Percentiles rank a stretch among this genome's conserved stretches.
phyloP scores from a whole-genome alignment of 2,329 filamentous ascomycete species.

The Arthrobotrys conoides region DNA sequence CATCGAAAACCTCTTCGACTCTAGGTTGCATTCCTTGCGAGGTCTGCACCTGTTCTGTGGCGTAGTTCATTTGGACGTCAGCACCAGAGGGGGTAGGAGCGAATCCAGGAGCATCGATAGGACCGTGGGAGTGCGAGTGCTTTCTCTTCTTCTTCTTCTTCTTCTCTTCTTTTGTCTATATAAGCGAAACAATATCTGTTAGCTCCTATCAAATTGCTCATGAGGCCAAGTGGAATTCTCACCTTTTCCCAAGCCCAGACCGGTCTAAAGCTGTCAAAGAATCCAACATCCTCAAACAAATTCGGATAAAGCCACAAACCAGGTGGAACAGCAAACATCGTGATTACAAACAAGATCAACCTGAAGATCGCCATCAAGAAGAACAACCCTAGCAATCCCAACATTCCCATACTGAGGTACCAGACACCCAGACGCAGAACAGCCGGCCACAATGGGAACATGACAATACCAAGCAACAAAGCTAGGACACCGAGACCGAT shows the following conservation, averaged over 20 bases:
- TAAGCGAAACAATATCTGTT: not conserved
- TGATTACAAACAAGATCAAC: conserved; percentile 92
- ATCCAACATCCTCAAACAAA: conserved; percentile 97
- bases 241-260: conserved; percentile 99
- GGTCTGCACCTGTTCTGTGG: conserved; percentile 47
- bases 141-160: conserved; percentile 61
- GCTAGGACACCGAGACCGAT: conserved; percentile 87
- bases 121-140: conserved; percentile 37
- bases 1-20: conserved; percentile 60
- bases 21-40: conserved; percentile 56
- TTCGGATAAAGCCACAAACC: conserved; percentile 99
- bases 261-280: conserved; percentile 96
- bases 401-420: conserved; percentile 95
- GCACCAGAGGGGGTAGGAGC: conserved; percentile 47
- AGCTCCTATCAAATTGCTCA: not conserved
- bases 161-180: conserved; percentile 58
- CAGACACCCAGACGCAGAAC: conserved; percentile 93
- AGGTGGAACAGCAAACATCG: conserved; percentile 85
- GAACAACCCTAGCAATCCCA: conserved; percentile 90
- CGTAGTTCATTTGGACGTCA: conserved; percentile 55
- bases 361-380: conserved; percentile 98
- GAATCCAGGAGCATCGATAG: conserved; percentile 48
- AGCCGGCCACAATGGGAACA: conserved; percentile 97
- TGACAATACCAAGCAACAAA: conserved; percentile 86
- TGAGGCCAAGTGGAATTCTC: conserved; percentile 65